Conservation (phyloP, 2,329 filamentous ascomycete genomes). For the Aspergillus udagawae region DNA sequence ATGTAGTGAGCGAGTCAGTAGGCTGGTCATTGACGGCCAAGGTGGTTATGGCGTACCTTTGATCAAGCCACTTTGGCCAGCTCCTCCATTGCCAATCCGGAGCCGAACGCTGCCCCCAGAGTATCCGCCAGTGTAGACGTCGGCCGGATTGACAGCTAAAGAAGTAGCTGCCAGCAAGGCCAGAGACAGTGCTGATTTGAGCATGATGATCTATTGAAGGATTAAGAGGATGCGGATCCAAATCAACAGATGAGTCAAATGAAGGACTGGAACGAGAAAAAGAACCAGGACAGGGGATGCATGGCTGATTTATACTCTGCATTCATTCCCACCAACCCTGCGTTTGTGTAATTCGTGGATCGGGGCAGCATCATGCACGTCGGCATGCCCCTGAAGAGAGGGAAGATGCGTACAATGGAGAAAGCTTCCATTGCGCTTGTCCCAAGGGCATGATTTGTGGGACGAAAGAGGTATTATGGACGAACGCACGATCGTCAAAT, state of each 20-base stretch:
- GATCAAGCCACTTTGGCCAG: neutral
- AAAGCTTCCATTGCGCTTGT: neutral
- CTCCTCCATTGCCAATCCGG: neutral
- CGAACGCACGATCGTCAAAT: neutral
- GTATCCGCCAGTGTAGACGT: neutral
- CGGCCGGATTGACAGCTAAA: neutral
- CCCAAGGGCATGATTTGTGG: neutral
- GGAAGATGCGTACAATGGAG: neutral
- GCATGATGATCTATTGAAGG: neutral
- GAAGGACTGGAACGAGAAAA: neutral
- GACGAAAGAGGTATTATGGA: no score
- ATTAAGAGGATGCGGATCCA: neutral
- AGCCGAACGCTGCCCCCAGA: neutral
- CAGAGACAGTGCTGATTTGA: neutral
- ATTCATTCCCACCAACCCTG: no score
- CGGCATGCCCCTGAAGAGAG: neutral
- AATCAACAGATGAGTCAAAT: neutral
- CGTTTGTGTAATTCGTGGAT: no score
- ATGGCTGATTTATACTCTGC: no score
- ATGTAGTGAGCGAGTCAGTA: neutral
- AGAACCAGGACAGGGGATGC: neutral
- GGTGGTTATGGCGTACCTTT: neutral
- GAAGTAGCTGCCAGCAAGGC: neutral
- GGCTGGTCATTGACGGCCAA: neutral
- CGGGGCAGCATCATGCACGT: no score